A percentile compares a stretch with the other conserved stretches of the same genome.
These are phyloP conservation scores for Sporothrix euskadiensis DNA, from an alignment of 2,329 filamentous ascomycete species.

Conservation along the genomic window DNA sequence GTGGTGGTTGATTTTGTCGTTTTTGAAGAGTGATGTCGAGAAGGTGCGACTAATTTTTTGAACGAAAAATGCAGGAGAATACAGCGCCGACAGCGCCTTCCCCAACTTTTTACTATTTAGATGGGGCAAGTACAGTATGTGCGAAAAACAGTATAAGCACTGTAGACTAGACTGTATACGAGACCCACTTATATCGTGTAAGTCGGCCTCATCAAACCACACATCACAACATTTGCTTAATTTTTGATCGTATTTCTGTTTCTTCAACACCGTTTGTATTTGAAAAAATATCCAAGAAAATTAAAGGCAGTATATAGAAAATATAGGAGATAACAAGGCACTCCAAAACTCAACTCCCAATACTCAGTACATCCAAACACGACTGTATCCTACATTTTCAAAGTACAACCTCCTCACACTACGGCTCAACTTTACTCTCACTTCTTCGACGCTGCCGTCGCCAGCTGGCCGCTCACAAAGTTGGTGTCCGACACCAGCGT, in stretches of 20 bases:
- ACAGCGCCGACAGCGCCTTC: neutral
- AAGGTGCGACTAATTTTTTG: neutral
- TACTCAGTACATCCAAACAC: neutral
- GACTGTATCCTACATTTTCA: neutral
- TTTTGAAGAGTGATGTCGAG: neutral
- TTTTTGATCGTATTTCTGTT: neutral
- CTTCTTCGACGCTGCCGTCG: neutral
- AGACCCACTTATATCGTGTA: conserved; percentile 23
- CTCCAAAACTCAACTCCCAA: neutral
- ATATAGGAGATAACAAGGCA: neutral
- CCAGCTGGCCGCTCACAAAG: conserved; percentile 9
- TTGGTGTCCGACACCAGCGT: neutral
- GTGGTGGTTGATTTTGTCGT: neutral
- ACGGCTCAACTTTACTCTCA: neutral
- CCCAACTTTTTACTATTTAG: neutral
- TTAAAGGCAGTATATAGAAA: neutral
- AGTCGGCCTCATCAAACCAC: neutral
- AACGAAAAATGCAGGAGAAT: neutral
- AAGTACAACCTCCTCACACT: neutral
- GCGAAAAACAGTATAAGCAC: neutral
- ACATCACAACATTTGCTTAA: neutral
- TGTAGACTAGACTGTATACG: neutral
- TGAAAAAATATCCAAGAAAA: neutral
- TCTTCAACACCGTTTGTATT: neutral
- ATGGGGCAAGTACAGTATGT: conserved; percentile 21